Percentiles rank a stretch among this genome's conserved stretches.
These are phyloP conservation scores for Phaseolus coccineus DNA, from an alignment of 331 rosid genomes.

Conservation along the genomic window DNA sequence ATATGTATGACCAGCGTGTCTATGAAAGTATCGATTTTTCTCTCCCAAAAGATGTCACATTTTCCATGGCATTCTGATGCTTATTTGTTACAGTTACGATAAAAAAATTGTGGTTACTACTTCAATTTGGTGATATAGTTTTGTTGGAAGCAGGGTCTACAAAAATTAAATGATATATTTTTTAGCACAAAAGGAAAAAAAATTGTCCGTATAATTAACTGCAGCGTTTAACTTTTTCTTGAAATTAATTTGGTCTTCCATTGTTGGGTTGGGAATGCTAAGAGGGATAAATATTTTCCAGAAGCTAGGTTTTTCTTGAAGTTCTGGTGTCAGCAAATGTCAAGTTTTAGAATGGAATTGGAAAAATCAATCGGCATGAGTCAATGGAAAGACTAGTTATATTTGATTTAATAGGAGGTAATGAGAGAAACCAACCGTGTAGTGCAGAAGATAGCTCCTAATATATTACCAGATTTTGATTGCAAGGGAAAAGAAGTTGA, in stretches of 20 bases:
- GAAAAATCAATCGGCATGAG: background rate
- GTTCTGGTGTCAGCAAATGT: conserved; percentile 1
- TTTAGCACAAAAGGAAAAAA: background rate
- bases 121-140: conserved; percentile 10
- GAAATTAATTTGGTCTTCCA: conserved; percentile 9
- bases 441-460: conserved; percentile 8
- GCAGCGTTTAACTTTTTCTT: conserved; percentile 28
- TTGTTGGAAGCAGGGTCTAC: conserved; percentile 26
- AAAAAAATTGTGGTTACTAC: conserved; percentile 1
- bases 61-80: conserved; percentile 37
- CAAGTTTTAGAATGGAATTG: background rate
- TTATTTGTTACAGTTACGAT: background rate
- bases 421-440: background rate
- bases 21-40: conserved; percentile 38
- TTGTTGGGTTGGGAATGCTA: conserved; percentile 11
- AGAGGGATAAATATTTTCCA: conserved; percentile 13
- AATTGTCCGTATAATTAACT: background rate
- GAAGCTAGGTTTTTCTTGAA: conserved; percentile 17
- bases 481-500: background rate
- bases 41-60: conserved; percentile 2
- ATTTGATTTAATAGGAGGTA: background rate
- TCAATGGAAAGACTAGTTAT: background rate
- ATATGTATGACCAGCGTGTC: conserved; percentile 27
- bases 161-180: background rate
- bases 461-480: conserved; percentile 26